Evolutionary conservation across 176 grass and related monocot genomes (phyloP).

Genomic region (Phoenix roebelenii): DNA sequence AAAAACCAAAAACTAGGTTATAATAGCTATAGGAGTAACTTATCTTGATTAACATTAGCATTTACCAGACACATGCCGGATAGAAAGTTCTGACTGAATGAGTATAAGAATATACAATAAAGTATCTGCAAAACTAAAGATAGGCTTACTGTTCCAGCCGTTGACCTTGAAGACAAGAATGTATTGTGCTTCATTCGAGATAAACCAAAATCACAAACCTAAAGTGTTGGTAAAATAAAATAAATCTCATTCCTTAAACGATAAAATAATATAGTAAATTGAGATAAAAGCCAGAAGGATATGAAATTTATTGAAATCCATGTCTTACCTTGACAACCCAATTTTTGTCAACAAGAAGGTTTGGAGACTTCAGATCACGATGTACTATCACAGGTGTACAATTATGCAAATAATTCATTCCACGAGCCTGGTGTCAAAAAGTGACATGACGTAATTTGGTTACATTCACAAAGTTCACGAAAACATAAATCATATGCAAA

Average conservation of each 20-base stretch:
- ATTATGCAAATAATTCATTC: constrained; percentile 99
- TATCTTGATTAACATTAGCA: too few species aligned
- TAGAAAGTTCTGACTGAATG: too few species aligned
- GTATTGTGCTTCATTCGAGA: constrained; percentile 94
- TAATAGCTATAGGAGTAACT: too few species aligned
- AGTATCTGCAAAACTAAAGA: background rate
- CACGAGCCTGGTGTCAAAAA: constrained; percentile 55
- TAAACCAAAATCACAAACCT: constrained; percentile 99
- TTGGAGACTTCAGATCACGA: constrained; percentile 95
- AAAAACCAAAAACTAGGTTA: too few species aligned
- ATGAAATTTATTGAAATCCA: constrained; percentile 17
- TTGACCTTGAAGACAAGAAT: constrained; percentile 97
- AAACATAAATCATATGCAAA: too few species aligned
- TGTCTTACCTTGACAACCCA: constrained; percentile 96
- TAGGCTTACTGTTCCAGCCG: constrained; percentile 92
- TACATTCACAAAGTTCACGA: too few species aligned
- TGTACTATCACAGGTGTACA: constrained; percentile 90
- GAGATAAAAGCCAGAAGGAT: constrained; percentile 7
- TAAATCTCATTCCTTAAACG: constrained; percentile 10
- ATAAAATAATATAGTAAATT: constrained; percentile 1
- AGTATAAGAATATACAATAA: constrained; percentile 4
- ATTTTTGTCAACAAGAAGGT: constrained; percentile 95
- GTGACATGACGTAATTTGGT: too few species aligned
- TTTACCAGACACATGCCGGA: too few species aligned
- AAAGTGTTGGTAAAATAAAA: constrained; percentile 15